Conservation (phyloP, 805 yeast species). For the Candida ortonii region DNA sequence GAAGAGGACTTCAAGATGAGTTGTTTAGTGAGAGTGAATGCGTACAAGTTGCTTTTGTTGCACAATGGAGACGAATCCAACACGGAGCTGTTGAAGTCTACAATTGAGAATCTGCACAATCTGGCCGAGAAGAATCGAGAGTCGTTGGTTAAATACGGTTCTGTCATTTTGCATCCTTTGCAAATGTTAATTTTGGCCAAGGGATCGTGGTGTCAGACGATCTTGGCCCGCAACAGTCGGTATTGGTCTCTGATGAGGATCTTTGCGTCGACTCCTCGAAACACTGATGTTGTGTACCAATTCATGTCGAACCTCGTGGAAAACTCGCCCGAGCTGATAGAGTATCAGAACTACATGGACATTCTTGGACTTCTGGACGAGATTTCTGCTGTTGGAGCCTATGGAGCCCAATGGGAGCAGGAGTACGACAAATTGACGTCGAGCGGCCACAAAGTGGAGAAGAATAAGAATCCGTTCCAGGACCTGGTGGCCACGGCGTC, state of each 20-base stretch:
- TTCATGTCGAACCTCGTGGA: conserved; percentile 44
- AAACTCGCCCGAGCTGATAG: conserved; percentile 35
- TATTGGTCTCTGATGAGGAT: conserved; percentile 50
- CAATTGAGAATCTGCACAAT: conserved; percentile 25
- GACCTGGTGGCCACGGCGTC: conserved; percentile 57
- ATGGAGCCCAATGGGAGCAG: conserved; percentile 75
- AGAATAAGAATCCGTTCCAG: conserved; percentile 45
- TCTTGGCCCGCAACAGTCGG: conserved; percentile 35
- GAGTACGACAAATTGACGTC: conserved; percentile 46
- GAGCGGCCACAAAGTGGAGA: conserved; percentile 42
- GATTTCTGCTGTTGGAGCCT: conserved; percentile 75
- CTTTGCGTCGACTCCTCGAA: conserved; percentile 43
- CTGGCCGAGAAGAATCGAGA: conserved; percentile 36
- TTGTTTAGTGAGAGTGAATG: conserved; percentile 40
- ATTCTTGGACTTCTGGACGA: conserved; percentile 73
- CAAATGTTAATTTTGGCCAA: conserved; percentile 46
- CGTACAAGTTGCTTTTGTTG: conserved; percentile 50
- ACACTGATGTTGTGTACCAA: conserved; percentile 41
- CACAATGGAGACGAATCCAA: conserved; percentile 33
- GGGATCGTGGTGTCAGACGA: conserved; percentile 40
- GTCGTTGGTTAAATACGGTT: conserved; percentile 43
- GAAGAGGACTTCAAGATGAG: conserved; percentile 28
- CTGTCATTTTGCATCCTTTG: conserved; percentile 44
- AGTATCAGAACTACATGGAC: conserved; percentile 55
- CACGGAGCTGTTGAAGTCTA: conserved; percentile 19